Evolutionary conservation across 441 rosid species (phyloP), one percentile per base, ranked within the genome.

Genomic region (Pelargonium exstipulatum): DNA sequence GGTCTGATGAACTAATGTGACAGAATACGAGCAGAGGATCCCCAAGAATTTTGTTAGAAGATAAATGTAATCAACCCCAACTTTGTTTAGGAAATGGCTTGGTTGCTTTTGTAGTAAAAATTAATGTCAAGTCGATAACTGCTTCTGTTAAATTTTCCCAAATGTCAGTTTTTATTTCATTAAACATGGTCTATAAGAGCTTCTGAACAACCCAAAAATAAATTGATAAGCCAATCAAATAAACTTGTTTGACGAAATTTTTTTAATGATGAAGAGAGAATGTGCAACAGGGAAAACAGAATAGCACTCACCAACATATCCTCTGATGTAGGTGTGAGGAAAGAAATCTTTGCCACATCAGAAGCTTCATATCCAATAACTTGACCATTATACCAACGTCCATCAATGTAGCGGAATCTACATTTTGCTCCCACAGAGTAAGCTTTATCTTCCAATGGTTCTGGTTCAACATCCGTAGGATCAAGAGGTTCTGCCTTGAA

Each of bases 301-400:
- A 53, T 53, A 53, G 71, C 55, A n/a, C 84, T 68, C 75, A 95
- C 99, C 96, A 84, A 65, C 99, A 89, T 92, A 71, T 77, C 87
- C 73, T 95, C 98, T 32, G 91, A 84, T 7, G 88, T 92, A 4
- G 99, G 99, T 1, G 84, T 79, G 71, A 95, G 94, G 81, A 92
- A 92, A 80, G 91, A 74, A 65, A 92, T 76, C 87, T 85, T 95
- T 1, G 89, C 93, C 60, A 78, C 78, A 73, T 73, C 77, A 58
- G 85, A 81, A 18, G 81, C 85, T 57, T 81, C 85, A 74, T 86
- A 71, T 42, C 78, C 85, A 69, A 90, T 76, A 79, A 92, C 74
- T 62, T 81, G 86, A 78, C 97, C 99, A 74, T 88, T 82, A 79
- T 95, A 95, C 99, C 99, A 92, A 13, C 90, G 97, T 2, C 98